Evolutionary conservation across 2,329 filamentous ascomycete genomes (phyloP), one percentile per base, ranked within the genome.

Genomic region (Sporothrix phasma): DNA sequence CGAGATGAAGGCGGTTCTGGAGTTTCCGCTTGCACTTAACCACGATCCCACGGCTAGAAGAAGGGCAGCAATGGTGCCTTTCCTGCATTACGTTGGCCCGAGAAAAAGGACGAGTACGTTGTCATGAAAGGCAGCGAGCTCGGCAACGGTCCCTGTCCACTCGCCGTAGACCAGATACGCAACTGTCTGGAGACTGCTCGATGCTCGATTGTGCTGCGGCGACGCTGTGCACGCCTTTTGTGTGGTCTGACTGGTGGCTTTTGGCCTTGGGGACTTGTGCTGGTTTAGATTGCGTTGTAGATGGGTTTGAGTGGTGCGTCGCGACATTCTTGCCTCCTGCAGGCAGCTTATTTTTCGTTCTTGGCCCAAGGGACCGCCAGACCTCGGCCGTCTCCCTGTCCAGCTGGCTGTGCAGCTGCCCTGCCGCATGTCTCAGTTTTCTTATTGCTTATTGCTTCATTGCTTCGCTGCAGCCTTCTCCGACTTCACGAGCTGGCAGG

Each of bases 401-500:
- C 22, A 24, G 8, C 10, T 45, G 13, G 6, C 17, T 46, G 31
- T 43, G n/a, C 60, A 51, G 29, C 46, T 19, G 46, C 17, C 13
- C 34, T 37, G 45, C 43, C 29, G 22, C 41, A n/a, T 34, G 56
- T 31, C 22, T 29, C 19, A n/a, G n/a, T n/a, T n/a, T n/a, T n/a
- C n/a, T n/a, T n/a, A n/a, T n/a, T n/a, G n/a, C n/a, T n/a, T n/a
- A n/a, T n/a, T n/a, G n/a, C n/a, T n/a, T n/a, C n/a, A n/a, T n/a
- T n/a, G n/a, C n/a, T n/a, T n/a, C n/a, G n/a, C n/a, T n/a, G n/a
- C n/a, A 13, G 34, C 34, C 11, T 37, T 37, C 15, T 13, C 62
- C 62, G 62, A 63, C 62, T 49, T 31, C 24, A 26, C 46, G 51
- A 43, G 53, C 53, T 54, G 39, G 41, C 31, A 19, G 63, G 56